Evolutionary conservation across 495 filamentous ascomycete species (phyloP).

Genomic region (Tuber magnatum): DNA sequence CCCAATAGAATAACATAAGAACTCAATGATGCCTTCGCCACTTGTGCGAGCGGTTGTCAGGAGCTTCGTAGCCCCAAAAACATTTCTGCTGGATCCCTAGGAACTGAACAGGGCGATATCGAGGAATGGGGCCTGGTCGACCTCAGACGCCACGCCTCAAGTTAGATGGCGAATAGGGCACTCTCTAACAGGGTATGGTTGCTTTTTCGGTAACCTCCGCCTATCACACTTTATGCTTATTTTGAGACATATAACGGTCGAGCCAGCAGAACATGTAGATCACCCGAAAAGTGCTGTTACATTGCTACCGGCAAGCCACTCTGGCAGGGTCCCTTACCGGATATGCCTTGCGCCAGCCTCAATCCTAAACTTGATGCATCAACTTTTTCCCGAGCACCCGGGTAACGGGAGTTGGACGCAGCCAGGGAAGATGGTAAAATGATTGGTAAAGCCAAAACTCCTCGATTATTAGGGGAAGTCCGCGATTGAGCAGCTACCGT

Average conservation of each 20-base stretch:
- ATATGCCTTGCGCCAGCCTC: neutral
- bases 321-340: neutral
- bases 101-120: neutral
- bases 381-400: neutral
- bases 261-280: neutral
- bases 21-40: neutral
- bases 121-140: neutral
- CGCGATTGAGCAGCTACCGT: neutral
- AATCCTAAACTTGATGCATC: neutral
- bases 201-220: neutral
- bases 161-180: neutral
- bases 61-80: neutral
- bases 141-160: neutral
- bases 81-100: neutral
- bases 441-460: neutral
- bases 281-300: neutral
- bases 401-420: neutral
- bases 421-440: neutral
- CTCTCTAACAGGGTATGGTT: neutral
- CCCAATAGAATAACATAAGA: neutral
- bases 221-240: conserved; percentile 1
- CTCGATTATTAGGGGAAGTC: neutral
- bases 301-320: neutral
- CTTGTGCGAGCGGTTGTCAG: neutral
- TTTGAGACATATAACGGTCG: neutral